Evolutionary conservation across 2,329 filamentous ascomycete species (phyloP), one percentile per base, ranked within the genome.

Genomic region (Cryphonectria naterciae): DNA sequence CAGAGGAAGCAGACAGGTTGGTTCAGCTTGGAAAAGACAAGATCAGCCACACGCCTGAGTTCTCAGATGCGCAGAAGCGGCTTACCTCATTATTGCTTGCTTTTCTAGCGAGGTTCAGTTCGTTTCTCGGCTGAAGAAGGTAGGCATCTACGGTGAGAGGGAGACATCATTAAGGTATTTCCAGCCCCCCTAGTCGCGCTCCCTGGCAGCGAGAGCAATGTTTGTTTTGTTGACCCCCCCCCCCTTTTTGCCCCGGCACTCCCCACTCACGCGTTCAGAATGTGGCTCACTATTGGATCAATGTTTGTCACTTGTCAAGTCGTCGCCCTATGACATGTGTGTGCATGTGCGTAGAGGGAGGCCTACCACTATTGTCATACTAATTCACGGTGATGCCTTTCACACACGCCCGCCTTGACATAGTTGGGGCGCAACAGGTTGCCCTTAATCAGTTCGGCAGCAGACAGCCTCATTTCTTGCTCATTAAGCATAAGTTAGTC

Each of bases 401-500:
- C 17, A 19, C 35, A 39, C 32, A 35, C 25, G 54, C 54, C 25
- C 54, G 35, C 32, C 58, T 25, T 19, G 61, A 19, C 37, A 39
- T 10, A 35, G 5, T 17, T 35, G 1, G 60, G 35, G 60, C 25
- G 37, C 22, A 46, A 28, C n/a, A 43, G 13, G 19, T 28, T 39
- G 37, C 11, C 19, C 35, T 41, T 25, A 19, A 7, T 2, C 17
- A 62, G 35, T n/a, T n/a, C n/a, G 15, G 37, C 39, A 46, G 39
- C 17, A 10, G 17, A 15, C 41, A 15, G 43, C 63, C 63, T 65
- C 43, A 35, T 19, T 52, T 49, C 25, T 41, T 64, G 19, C 32
- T n/a, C 28, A 35, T 49, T 49, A 52, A 65, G 43, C 41, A 65
- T 35, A 49, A 46, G 37, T 43, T 43, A 64, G 41, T 37, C 63